These are phyloP conservation scores for Styphnolobium japonicum DNA, from an alignment of 306 rosid genomes.

Conservation along the genomic window DNA sequence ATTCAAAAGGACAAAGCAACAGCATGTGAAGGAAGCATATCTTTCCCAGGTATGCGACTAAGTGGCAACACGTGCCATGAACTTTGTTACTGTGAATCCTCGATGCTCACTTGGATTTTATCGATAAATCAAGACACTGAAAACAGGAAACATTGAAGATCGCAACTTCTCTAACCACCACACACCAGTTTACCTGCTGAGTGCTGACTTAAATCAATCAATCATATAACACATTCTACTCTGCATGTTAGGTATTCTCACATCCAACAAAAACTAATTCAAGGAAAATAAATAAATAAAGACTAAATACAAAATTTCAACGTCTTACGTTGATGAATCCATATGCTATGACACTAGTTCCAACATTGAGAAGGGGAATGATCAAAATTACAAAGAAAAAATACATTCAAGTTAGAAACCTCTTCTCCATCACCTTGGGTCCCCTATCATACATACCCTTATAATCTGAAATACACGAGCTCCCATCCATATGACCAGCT, in stretches of 20 bases:
- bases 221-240: constrained; percentile 10
- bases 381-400: constrained; percentile 14
- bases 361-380: constrained; percentile 23
- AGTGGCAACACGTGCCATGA: constrained; percentile 24
- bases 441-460: not conserved
- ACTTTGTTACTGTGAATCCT: constrained; percentile 2
- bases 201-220: not conserved
- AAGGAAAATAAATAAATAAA: not conserved
- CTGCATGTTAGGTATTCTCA: constrained; percentile 20
- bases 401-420: not conserved
- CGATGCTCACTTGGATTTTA: constrained; percentile 14
- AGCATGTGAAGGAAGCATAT: constrained; percentile 43
- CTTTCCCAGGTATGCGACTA: not conserved
- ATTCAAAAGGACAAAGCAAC: constrained; percentile 35
- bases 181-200: not conserved
- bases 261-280: not conserved
- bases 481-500: not conserved
- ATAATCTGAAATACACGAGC: not conserved
- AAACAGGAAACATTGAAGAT: not conserved
- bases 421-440: constrained; percentile 8
- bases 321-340: not conserved
- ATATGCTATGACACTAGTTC: not conserved
- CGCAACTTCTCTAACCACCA: not conserved
- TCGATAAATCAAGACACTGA: not conserved
- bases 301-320: constrained; percentile 17